Base-by-base conservation (phyloP, 352 stramenopile genomes). In the Aphanomyces stellatus region DNA sequence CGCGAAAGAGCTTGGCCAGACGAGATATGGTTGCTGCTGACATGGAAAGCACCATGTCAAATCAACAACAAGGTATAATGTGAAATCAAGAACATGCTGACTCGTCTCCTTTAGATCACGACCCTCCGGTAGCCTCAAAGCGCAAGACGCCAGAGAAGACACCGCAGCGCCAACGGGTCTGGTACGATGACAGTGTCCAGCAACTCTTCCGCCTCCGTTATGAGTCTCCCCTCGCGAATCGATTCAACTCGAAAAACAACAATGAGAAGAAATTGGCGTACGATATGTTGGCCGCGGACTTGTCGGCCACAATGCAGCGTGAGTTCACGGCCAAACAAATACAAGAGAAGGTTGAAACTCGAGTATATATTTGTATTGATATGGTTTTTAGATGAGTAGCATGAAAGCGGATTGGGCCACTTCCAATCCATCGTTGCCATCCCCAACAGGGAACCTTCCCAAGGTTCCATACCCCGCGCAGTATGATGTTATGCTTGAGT, bases 161-260 rank as follows among this genome's bases (percentile, higher is more conserved):
- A n/a, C n/a, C n/a, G n/a, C n/a, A n/a, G n/a, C n/a, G n/a, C n/a
- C n/a, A n/a, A n/a, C n/a, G n/a, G n/a, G n/a, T n/a, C n/a, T 53
- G 43, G 43, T 53, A 19, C 24, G 43, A 53, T 27, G 13, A 27
- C 6, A 53, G 43, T 27, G 43, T 53, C 24, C 6, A 7, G 13
- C 13, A 17, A 6, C 8, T 28, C 6, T 53, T 53, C 43, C 22
- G 13, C 7, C 33, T 61, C 15, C 28, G 53, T 17, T 61, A 61
- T 28, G 41, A 41, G 19, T 61, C 53, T 6, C 8, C 15, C 13
- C 33, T 61, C 13, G 15, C 53, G 15, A 30, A 41, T 6, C 10
- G 28, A 17, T 59, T 59, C 51, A 35, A 59, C 30, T 40, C 51
- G 13, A 59, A 59, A 25, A 59, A 59, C 27, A 61, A 61, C 53